Evolutionary conservation across 2,329 filamentous ascomycete species (phyloP).

Genomic region (Didymella keratinophila): DNA sequence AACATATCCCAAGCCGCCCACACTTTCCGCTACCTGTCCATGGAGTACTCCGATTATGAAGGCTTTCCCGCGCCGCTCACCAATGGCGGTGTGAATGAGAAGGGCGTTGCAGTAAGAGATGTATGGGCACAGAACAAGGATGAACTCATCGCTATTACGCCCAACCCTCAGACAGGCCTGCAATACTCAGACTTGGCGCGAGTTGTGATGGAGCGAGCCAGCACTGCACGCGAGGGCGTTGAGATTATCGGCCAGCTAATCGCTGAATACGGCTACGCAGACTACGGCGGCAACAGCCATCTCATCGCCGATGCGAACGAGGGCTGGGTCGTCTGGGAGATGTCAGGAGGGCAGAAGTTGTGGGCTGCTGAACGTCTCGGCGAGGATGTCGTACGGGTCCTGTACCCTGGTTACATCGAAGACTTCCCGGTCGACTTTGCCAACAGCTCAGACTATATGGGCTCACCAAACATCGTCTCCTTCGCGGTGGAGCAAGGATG

Average conservation of each 20-base stretch:
- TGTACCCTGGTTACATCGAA: slow-evolving; percentile 50
- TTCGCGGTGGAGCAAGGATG: slow-evolving; percentile 49
- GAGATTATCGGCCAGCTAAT: slow-evolving; percentile 54
- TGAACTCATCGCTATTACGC: slow-evolving; percentile 53
- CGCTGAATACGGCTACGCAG: slow-evolving; percentile 52
- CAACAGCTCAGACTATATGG: slow-evolving; percentile 43
- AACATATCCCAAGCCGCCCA: slow-evolving; percentile 46
- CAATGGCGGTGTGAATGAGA: slow-evolving; percentile 56
- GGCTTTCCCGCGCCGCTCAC: slow-evolving; percentile 56
- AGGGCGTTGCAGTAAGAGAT: slow-evolving; percentile 53
- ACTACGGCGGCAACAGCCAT: slow-evolving; percentile 56
- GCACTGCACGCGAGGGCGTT: slow-evolving; percentile 53
- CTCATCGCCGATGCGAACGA: slow-evolving; percentile 53
- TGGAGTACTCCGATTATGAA: slow-evolving; percentile 53
- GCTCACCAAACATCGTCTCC: slow-evolving; percentile 45
- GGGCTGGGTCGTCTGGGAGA: slow-evolving; percentile 49
- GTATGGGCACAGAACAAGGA: slow-evolving; percentile 54
- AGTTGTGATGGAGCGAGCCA: slow-evolving; percentile 53
- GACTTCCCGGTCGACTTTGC: slow-evolving; percentile 46
- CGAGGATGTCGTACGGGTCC: slow-evolving; percentile 41
- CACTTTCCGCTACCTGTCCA: slow-evolving; percentile 48
- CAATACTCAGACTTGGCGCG: slow-evolving; percentile 55
- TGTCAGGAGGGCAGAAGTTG: slow-evolving; percentile 44
- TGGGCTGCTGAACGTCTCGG: slow-evolving; percentile 49
- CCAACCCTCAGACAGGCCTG: slow-evolving; percentile 52